Base-by-base conservation (phyloP, 2,329 filamentous ascomycete genomes). In the Trichoderma gracile region DNA sequence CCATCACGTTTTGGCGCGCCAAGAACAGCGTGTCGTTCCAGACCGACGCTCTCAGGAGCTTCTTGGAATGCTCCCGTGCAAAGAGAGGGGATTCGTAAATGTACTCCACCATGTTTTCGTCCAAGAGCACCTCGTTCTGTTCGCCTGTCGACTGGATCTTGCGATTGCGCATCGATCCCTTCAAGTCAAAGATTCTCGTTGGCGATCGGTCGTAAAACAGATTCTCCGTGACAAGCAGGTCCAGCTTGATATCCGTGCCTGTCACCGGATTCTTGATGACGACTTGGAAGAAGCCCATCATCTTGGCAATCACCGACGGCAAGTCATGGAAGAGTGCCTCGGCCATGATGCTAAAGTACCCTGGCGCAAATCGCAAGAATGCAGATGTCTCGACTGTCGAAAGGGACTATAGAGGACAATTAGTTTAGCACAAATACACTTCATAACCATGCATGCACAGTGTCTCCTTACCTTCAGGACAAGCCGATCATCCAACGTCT, bases 61-160 rank as follows among this genome's bases (percentile, higher is more conserved):
- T 97, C 80, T 97, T 97, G 25, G 92, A 94, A 77, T 99, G 94
- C 76, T 99, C 95, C 53, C 96, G 88, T 10, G 94, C 90, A 75
- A 99, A 99, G 17, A 99, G 84, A 0, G 95, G 96, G 2, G 92
- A 96, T 75, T 99, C 95, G 72, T 97, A 99, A 68, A 99, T 98
- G 75, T 96, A 98, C 75, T 99, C 96, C 10, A 99, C 95, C 84
- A 99, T 95, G 77, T 99, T 99, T 74, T 99, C 96, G 73, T 99
- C 95, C 1, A 99, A 84, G 3, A 99, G 85, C 3, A 99, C 95
- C 77, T 99, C 95, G 70, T 98, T 95, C 68, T 94, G 91, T 77
- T 98, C 92, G 59, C 95, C 96, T 0, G 95, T 99, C 30, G 90
- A 92, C 73, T 98, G 89, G 52, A 98, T 97, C 75, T 97, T 97